These are phyloP conservation scores for Chrysopogon serrulatus DNA, from an alignment of 176 grass and related monocot genomes.

Conservation along the genomic window DNA sequence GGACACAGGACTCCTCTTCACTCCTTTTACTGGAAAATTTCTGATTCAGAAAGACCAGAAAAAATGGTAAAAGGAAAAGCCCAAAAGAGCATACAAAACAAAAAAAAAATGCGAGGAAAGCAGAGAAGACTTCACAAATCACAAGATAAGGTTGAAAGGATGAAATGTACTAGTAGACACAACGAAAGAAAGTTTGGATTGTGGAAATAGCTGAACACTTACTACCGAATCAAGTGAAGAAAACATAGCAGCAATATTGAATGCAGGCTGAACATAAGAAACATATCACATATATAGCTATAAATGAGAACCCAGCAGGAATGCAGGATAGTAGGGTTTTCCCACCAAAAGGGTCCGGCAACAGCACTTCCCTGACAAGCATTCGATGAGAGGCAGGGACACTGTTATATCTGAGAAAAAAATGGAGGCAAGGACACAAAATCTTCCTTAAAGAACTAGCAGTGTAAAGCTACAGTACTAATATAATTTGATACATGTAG, in stretches of 20 bases:
- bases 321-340: background rate
- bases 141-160: background rate
- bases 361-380: slow-evolving; percentile 29
- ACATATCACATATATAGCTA: slow-evolving; percentile 36
- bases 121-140: slow-evolving; percentile 12
- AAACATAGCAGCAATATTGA: slow-evolving; percentile 29
- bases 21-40: background rate
- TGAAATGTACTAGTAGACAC: background rate
- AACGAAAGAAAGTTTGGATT: background rate
- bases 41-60: background rate
- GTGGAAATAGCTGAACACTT: background rate
- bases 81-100: background rate
- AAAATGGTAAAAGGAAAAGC: slow-evolving; percentile 3
- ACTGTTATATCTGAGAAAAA: background rate
- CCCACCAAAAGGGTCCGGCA: background rate
- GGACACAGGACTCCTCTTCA: too few relatives aligned
- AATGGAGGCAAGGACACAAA: background rate
- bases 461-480: slow-evolving; percentile 15
- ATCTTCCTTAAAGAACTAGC: slow-evolving; percentile 15
- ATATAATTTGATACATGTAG: slow-evolving; percentile 5
- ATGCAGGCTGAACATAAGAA: slow-evolving; percentile 29
- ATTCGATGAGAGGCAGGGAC: slow-evolving; percentile 30
- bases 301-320: slow-evolving; percentile 38
- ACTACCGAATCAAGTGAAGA: slow-evolving; percentile 3
- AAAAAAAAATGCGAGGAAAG: background rate